Base-by-base conservation (phyloP, 192 early-diverging fungal genomes). In the Mycoemilia scoparia region DNA sequence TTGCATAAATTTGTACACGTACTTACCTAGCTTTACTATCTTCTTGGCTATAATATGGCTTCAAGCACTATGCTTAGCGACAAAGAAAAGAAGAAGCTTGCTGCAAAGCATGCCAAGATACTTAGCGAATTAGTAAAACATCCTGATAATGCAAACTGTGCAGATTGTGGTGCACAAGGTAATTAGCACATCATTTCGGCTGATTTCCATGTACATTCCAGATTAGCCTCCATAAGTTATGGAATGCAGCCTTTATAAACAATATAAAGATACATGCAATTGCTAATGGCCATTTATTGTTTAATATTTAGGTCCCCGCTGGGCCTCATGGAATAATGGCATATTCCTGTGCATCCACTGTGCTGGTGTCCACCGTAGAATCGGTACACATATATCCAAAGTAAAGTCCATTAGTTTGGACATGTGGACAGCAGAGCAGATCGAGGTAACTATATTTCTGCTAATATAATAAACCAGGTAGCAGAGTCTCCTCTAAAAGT, bases 341-440 rank as follows among this genome's bases (percentile, higher is more conserved):
- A 63, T 88, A 24, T 92, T 97, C 44, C 49, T 97, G 23, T 97
- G 92, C 62, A 92, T 95, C 18, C 69, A 87, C 3, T 97, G 92
- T 57, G 77, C 65, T 29, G 70, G 80, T 22, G 47, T 82, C 21
- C 83, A 86, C 38, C 55, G 83, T 21, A 79, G 74, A 44, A 63
- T 91, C 45, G 86, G 87, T 23, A 90, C 85, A 0, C 84, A 88
- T 31, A 82, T 96, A 20, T 77, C 82, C 19, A 82, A 78, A 46
- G 84, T 97, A 34, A 92, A 90, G 57, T 87, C 83, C 4, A 69
- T 86, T 21, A 74, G 67, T 15, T 60, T 92, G 47, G 92, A 97
- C 55, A 67, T 69, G 18, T 97, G 92, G 92, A 78, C 80, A 7
- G 54, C 70, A 2, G 77, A 83, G 18, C 76, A 85, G 47, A 72